Conservation (phyloP, 257 asterid species). For the Penstemon barbatus region DNA sequence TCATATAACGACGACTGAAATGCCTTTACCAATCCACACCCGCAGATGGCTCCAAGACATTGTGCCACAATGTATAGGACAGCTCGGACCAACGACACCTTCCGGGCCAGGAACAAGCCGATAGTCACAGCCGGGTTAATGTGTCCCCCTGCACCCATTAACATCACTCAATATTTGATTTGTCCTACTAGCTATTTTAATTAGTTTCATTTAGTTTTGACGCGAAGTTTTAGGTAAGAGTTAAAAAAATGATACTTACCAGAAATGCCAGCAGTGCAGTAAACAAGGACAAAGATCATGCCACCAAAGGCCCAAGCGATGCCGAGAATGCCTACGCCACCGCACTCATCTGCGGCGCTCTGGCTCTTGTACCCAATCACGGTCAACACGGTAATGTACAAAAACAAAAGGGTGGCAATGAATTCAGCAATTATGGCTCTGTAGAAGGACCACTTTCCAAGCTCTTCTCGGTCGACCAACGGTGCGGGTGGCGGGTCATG, state of each 20-base stretch:
- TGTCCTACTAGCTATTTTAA: no score
- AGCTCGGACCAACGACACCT: slow-evolving; percentile 48
- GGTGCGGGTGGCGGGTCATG: slow-evolving; percentile 42
- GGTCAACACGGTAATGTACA: slow-evolving; percentile 36
- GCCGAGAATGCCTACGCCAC: slow-evolving; percentile 41
- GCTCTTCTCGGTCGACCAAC: slow-evolving; percentile 33
- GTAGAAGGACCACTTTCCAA: slow-evolving; percentile 37
- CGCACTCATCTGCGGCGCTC: slow-evolving; percentile 35
- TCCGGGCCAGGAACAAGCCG: slow-evolving; percentile 48
- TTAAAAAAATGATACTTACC: slow-evolving; percentile 23
- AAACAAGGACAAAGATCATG: slow-evolving; percentile 42
- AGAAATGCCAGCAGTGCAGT: slow-evolving; percentile 49
- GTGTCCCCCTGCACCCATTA: slow-evolving; percentile 40
- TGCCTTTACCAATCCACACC: slow-evolving; percentile 48
- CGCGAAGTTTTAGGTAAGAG: no score
- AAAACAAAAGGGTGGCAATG: slow-evolving; percentile 32
- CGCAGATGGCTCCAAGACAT: slow-evolving; percentile 53
- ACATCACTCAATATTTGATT: neutral
- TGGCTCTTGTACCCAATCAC: slow-evolving; percentile 40
- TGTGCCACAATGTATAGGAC: slow-evolving; percentile 52
- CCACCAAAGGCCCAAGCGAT: slow-evolving; percentile 48
- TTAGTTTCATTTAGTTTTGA: no score
- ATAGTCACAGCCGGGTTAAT: slow-evolving; percentile 57
- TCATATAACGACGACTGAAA: slow-evolving; percentile 39
- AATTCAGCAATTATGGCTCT: slow-evolving; percentile 40